Percentiles rank a stretch among this genome's conserved stretches.
phyloP scores from a whole-genome alignment of 805 yeast genomes.

The Cyberlindnera galapagoensis region DNA sequence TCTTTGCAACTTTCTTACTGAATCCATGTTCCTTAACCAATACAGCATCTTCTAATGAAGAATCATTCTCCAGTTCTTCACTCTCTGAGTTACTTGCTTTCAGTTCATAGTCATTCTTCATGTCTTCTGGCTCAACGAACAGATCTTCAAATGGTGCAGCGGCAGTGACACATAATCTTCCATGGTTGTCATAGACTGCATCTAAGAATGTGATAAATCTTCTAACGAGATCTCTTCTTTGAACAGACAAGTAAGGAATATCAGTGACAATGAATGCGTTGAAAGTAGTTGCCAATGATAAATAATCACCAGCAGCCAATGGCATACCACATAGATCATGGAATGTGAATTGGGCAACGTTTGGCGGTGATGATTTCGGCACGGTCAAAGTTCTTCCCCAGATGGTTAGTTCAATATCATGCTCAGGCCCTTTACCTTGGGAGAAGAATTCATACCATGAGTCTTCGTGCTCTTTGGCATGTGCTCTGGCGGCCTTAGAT shows the following conservation, averaged over 20 bases:
- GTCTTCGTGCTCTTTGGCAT: constrained; percentile 55
- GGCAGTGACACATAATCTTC: constrained; percentile 82
- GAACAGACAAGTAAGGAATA: constrained; percentile 76
- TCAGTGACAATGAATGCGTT: constrained; percentile 84
- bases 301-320: constrained; percentile 90
- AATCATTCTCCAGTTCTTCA: constrained; percentile 24
- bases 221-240: constrained; percentile 77
- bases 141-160: constrained; percentile 80
- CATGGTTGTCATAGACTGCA: constrained; percentile 90
- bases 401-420: constrained; percentile 41
- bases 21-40: constrained; percentile 74
- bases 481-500: constrained; percentile 42
- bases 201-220: constrained; percentile 92
- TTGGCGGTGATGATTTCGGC: constrained; percentile 69
- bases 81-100: constrained; percentile 15
- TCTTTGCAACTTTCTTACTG: constrained; percentile 61
- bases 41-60: constrained; percentile 42
- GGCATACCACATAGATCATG: constrained; percentile 82
- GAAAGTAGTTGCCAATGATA: constrained; percentile 71
- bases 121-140: constrained; percentile 75
- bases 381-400: constrained; percentile 86
- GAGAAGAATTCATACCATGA: constrained; percentile 79
- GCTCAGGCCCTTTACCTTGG: constrained; percentile 43
- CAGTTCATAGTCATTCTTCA: constrained; percentile 29
- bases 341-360: constrained; percentile 87